These are phyloP conservation scores for Juglanconis sp. DNA, from an alignment of 2,329 filamentous ascomycete genomes.

Conservation along the genomic window DNA sequence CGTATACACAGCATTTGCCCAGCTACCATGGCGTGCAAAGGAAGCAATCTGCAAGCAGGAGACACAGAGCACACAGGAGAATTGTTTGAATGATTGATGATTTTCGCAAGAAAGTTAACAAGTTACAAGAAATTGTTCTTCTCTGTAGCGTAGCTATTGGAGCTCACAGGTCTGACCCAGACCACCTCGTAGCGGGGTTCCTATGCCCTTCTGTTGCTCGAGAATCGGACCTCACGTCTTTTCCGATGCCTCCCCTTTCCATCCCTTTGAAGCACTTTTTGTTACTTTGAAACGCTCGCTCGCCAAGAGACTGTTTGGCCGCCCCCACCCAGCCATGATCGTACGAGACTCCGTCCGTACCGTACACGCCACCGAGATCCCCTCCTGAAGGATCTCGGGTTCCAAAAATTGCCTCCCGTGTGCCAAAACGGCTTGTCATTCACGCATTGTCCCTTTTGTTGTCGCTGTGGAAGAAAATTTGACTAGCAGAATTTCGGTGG, in stretches of 20 bases:
- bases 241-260: background rate
- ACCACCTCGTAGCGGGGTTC: background rate
- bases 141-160: background rate
- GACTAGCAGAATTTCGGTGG: conserved; percentile 10
- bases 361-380: conserved; percentile 12
- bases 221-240: background rate
- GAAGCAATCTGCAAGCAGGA: background rate
- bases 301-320: conserved; percentile 5
- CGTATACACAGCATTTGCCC: no score
- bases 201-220: background rate
- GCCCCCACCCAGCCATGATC: conserved; percentile 4
- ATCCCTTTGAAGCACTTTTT: background rate
- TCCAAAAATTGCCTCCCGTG: background rate
- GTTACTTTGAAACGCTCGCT: conserved; percentile 12
- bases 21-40: background rate
- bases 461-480: background rate
- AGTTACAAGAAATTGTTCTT: background rate
- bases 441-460: conserved; percentile 11
- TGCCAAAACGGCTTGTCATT: conserved; percentile 15
- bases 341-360: conserved; percentile 8
- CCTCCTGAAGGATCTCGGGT: conserved; percentile 12
- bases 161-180: background rate
- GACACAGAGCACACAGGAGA: background rate
- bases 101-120: background rate
- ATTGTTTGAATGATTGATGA: background rate